These are phyloP conservation scores for Clausena lansium DNA, from an alignment of 345 rosid genomes.

Conservation along the genomic window DNA sequence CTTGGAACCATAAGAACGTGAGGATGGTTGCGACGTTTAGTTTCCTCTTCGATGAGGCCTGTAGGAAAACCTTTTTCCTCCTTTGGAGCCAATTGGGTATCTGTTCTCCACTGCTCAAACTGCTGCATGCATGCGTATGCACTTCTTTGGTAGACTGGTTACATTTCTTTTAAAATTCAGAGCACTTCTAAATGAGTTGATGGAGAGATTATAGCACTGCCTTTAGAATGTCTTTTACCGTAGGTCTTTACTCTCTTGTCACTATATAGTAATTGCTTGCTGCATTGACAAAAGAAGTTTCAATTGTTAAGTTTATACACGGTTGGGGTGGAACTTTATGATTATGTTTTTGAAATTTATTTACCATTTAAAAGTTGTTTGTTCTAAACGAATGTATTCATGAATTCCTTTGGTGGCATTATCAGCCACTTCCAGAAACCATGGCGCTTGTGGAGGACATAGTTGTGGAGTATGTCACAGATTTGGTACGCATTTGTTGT, in stretches of 20 bases:
- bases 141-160: background rate
- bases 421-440: constrained; percentile 86
- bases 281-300: background rate
- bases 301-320: background rate
- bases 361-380: background rate
- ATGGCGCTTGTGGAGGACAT: constrained; percentile 91
- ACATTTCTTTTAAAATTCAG: background rate
- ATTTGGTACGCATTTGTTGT: constrained; percentile 52
- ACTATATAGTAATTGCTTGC: background rate
- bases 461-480: constrained; percentile 86
- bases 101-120: no score
- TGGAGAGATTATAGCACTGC: background rate
- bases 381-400: background rate
- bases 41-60: background rate
- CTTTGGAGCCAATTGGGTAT: no score
- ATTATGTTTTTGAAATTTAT: background rate
- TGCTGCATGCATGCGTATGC: background rate
- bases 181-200: background rate
- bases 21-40: no score
- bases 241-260: background rate
- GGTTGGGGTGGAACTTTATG: background rate
- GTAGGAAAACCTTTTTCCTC: no score
- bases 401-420: constrained; percentile 10
- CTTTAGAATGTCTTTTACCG: background rate
- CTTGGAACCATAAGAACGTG: no score